Evolutionary conservation across 1,284 basidiomycete species (phyloP), one percentile per base, ranked within the genome.

Genomic region (Apiotrichum veenhuisii): DNA sequence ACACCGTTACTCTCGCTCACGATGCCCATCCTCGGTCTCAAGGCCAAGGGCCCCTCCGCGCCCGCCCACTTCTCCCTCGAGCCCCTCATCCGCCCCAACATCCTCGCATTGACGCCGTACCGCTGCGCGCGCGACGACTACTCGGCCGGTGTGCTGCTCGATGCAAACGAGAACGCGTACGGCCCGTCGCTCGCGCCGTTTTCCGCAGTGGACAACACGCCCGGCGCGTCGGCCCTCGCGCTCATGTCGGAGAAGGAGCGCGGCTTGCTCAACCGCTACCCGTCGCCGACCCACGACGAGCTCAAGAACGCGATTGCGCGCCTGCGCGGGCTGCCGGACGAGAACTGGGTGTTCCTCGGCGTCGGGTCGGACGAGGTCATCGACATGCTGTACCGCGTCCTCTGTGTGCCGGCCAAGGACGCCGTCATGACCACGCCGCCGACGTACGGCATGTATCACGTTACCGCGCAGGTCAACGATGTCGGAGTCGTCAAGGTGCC

Each of bases 321-420:
- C 17, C 80, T 97, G 45, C 83, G 91, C 38, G 80, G 81, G 1
- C 76, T 95, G 0, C 84, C 87, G 3, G 80, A 81, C 2, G 72
- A 80, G 44, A 83, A 88, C 57, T 84, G 91, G 72, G 84, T 97
- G 41, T 97, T 98, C 73, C 83, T 99, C 11, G 95, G 96, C 17
- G 96, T 98, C 0, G 96, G 96, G 1, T 92, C 89, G 0, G 96
- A 99, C 77, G 96, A 99, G 73, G 88, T 95, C 47, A 93, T 98
- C 64, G 96, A 99, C 74, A 79, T 98, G 55, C 81, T 98, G 51
- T 94, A 95, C 79, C 84, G 96, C 12, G 85, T 97, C 41, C 87
- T 89, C 65, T 92, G 94, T 66, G 80, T 80, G 0, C 96, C 96
- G 0, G 88, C 82, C 1, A 78, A 81, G 60, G 90, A 98, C 71